phyloP scores from a whole-genome alignment of 805 yeast species.

The Metschnikowia sp. region DNA sequence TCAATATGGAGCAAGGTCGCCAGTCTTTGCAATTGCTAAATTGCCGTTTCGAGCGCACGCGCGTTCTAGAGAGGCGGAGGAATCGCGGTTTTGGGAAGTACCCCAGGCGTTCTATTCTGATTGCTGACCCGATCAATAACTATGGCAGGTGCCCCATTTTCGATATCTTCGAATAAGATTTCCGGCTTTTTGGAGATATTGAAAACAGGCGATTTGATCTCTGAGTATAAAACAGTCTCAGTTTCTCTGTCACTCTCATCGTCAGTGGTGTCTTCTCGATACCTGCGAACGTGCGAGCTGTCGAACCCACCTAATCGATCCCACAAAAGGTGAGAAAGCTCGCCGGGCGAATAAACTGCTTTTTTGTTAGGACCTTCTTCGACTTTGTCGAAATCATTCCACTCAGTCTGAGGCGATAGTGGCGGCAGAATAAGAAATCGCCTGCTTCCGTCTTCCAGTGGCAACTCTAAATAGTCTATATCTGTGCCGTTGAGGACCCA shows the following conservation, averaged over 20 bases:
- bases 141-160: slow-evolving; percentile 40
- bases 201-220: slow-evolving; percentile 1
- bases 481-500: slow-evolving; percentile 14
- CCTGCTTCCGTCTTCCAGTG: slow-evolving; percentile 35
- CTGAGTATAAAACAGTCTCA: not conserved
- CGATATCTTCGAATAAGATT: slow-evolving; percentile 35
- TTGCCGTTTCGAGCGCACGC: too few species aligned
- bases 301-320: slow-evolving; percentile 41
- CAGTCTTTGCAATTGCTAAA: too few species aligned
- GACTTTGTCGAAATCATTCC: slow-evolving; percentile 40
- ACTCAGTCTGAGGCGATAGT: slow-evolving; percentile 41
- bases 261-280: slow-evolving; percentile 18
- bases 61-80: slow-evolving; percentile 25
- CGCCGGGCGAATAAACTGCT: slow-evolving; percentile 35
- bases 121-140: slow-evolving; percentile 32
- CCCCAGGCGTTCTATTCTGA: slow-evolving; percentile 9
- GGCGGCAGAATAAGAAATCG: slow-evolving; percentile 46
- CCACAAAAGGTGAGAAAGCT: slow-evolving; percentile 43
- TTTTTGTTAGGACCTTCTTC: slow-evolving; percentile 41
- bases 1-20: too few species aligned
- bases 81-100: slow-evolving; percentile 32
- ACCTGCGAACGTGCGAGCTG: slow-evolving; percentile 32
- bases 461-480: slow-evolving; percentile 36
- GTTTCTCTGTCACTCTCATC: slow-evolving; percentile 5
- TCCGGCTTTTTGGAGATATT: slow-evolving; percentile 32